phyloP scores from a whole-genome alignment of 1,139 yeast species.

The Pichia sp. region DNA sequence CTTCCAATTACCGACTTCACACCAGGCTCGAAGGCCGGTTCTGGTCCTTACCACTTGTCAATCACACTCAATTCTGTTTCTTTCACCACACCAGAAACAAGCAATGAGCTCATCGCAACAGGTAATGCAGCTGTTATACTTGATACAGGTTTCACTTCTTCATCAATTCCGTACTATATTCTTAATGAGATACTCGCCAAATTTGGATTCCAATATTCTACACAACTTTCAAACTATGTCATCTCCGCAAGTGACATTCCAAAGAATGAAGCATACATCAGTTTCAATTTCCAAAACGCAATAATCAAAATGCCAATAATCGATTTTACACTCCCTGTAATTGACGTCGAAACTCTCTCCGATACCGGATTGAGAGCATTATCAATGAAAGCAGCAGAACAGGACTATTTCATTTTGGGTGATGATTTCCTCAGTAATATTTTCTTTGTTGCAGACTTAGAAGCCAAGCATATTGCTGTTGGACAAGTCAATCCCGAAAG shows the following conservation, averaged over 20 bases:
- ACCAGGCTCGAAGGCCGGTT: constrained; percentile 21
- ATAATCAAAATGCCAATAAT: constrained; percentile 41
- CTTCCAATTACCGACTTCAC: constrained; percentile 25
- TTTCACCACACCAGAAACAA: not conserved
- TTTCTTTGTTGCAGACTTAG: constrained; percentile 41
- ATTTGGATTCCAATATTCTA: constrained; percentile 34
- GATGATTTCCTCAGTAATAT: constrained; percentile 39
- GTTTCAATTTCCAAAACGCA: constrained; percentile 41
- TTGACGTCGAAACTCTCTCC: constrained; percentile 12
- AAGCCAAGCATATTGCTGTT: constrained; percentile 34
- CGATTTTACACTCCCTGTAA: constrained; percentile 37
- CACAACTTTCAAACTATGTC: constrained; percentile 27
- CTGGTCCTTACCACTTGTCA: constrained; percentile 29
- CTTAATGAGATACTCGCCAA: constrained; percentile 32
- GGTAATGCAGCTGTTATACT: constrained; percentile 37
- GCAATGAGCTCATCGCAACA: constrained; percentile 25
- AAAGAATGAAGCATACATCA: constrained; percentile 29
- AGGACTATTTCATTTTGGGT: constrained; percentile 28
- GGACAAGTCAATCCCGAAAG: constrained; percentile 30
- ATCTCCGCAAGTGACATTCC: constrained; percentile 24
- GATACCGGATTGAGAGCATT: constrained; percentile 10
- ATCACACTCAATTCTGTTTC: constrained; percentile 31
- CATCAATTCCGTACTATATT: constrained; percentile 39
- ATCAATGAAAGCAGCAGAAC: constrained; percentile 3
- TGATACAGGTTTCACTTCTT: constrained; percentile 57